A percentile compares a stretch with the other conserved stretches of the same genome.
phyloP scores from a whole-genome alignment of 163 green algal genomes.

The Scenedesmus sp. region DNA sequence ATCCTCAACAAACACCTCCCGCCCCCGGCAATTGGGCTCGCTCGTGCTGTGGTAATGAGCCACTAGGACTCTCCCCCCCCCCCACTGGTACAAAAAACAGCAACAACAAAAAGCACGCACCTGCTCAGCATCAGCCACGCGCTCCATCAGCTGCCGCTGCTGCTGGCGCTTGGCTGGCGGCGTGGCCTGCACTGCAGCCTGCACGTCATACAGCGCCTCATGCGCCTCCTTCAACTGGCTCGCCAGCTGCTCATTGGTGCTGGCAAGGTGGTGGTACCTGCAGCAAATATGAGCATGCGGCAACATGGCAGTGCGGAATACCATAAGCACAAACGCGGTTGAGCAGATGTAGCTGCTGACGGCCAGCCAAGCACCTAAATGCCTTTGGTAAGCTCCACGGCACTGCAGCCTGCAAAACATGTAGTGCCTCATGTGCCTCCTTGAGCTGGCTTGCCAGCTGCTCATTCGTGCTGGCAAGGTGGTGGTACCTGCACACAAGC shows the following conservation, averaged over 20 bases:
- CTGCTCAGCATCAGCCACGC: constrained; percentile 30
- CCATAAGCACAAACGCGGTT: background rate
- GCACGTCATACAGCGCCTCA: constrained; percentile 44
- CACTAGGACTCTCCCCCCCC: too few species aligned
- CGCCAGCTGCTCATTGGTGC: constrained; percentile 40
- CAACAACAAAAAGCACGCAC: background rate
- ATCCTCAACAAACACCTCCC: too few species aligned
- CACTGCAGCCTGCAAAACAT: constrained; percentile 28
- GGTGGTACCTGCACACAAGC: constrained; percentile 11
- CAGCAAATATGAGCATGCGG: background rate
- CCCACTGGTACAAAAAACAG: too few species aligned
- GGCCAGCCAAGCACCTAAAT: too few species aligned
- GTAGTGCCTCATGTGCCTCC: constrained; percentile 45
- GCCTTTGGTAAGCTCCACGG: background rate
- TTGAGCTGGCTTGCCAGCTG: constrained; percentile 33
- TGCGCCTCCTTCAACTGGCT: constrained; percentile 38
- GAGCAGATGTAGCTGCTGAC: background rate
- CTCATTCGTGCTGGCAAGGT: constrained; percentile 24
- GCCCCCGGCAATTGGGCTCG: background rate
- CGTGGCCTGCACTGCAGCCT: constrained; percentile 34
- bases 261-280: constrained; percentile 31
- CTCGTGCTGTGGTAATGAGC: too few species aligned
- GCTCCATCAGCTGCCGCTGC: constrained; percentile 3
- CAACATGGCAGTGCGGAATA: background rate
- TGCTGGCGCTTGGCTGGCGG: constrained; percentile 31